phyloP scores from a whole-genome alignment of 495 filamentous ascomycete genomes.

The Penicillium odoratum region DNA sequence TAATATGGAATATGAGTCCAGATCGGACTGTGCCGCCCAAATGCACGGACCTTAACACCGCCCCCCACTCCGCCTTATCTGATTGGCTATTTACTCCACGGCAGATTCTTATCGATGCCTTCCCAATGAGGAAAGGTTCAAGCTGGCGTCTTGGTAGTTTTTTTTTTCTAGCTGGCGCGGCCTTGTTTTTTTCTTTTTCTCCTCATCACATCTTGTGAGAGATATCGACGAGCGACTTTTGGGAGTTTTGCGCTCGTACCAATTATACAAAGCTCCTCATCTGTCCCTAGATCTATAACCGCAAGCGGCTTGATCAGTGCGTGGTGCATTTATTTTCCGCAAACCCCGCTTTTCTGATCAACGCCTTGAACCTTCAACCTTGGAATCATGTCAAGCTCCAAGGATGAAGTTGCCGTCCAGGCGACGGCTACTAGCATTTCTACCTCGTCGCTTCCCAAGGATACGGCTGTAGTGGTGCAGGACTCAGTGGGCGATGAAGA shows the following conservation, averaged over 20 bases:
- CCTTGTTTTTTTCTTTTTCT: conserved; percentile 11
- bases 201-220: conserved; percentile 4
- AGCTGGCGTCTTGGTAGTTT: conserved; percentile 13
- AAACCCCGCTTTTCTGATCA: conserved; percentile 7
- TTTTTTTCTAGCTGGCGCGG: conserved; percentile 1
- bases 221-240: conserved; percentile 53
- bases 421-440: conserved; percentile 17
- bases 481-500: conserved; percentile 19
- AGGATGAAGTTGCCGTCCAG: conserved; percentile 29
- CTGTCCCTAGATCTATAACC: conserved; percentile 4
- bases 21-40: not conserved
- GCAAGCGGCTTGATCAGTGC: conserved; percentile 4
- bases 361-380: not conserved
- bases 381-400: conserved; percentile 29
- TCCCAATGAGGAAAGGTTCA: conserved; percentile 30
- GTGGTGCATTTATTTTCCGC: conserved; percentile 3
- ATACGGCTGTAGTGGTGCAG: conserved; percentile 23
- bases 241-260: conserved; percentile 59
- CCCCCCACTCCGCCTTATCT: not conserved
- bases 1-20: not conserved
- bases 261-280: conserved; percentile 48
- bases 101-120: conserved; percentile 26
- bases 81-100: conserved; percentile 3
- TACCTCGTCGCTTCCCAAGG: conserved; percentile 24
- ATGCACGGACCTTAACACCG: conserved; percentile 2